Conservation (phyloP, 2,329 filamentous ascomycete species). For the Sporothrix schenckii region DNA sequence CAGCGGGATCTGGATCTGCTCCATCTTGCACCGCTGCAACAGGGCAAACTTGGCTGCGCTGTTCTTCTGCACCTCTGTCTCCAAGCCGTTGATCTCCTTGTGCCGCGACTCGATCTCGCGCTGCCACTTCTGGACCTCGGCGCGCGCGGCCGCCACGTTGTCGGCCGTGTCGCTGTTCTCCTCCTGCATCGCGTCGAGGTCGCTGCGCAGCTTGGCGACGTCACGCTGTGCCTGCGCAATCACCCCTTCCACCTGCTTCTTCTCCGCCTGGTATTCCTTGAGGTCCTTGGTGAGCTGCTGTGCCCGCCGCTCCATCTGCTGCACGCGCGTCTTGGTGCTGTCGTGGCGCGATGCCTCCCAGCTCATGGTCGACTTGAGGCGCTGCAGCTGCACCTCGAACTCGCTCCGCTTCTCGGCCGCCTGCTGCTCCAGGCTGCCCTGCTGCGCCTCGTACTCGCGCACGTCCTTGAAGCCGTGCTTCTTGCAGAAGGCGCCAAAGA, state of each 20-base stretch:
- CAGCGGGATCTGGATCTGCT: constrained; percentile 87
- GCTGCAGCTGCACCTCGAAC: constrained; percentile 81
- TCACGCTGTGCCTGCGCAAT: constrained; percentile 75
- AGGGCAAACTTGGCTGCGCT: constrained; percentile 81
- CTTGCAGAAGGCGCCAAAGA: constrained; percentile 84
- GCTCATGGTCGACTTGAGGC: constrained; percentile 64
- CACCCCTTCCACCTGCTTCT: constrained; percentile 71
- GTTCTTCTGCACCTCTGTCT: constrained; percentile 83
- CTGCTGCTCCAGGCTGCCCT: constrained; percentile 89
- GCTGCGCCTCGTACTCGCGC: constrained; percentile 88
- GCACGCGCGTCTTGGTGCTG: constrained; percentile 69
- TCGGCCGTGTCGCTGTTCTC: constrained; percentile 71
- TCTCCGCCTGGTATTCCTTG: constrained; percentile 69
- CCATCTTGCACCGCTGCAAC: constrained; percentile 86
- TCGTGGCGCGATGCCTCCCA: constrained; percentile 59
- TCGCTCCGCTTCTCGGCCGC: constrained; percentile 82
- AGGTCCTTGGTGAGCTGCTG: constrained; percentile 70
- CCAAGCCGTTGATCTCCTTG: constrained; percentile 76
- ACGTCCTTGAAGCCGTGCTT: constrained; percentile 86
- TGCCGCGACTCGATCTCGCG: constrained; percentile 76
- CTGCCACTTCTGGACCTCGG: constrained; percentile 79
- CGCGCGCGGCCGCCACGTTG: constrained; percentile 74
- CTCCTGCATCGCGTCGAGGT: constrained; percentile 68
- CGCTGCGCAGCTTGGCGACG: constrained; percentile 73
- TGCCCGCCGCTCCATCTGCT: constrained; percentile 66